Evolutionary conservation across 1,139 yeast genomes (phyloP), one percentile per base, ranked within the genome.

Genomic region (Lizanozyma gosingica): DNA sequence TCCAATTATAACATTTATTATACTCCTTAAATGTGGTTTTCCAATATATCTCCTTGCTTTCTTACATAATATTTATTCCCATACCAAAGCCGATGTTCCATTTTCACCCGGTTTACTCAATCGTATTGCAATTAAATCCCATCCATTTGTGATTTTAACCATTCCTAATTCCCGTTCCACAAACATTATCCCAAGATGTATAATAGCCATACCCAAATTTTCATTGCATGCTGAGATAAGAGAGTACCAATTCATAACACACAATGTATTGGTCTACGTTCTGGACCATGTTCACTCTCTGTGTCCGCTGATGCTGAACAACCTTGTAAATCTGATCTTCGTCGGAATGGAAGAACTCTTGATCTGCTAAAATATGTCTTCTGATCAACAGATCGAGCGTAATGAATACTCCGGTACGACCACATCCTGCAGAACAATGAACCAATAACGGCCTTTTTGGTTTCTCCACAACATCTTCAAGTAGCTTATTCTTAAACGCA

Each of bases 401-500:
- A 17, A 51, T 51, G 39, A 50, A 51, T 9, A 46, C 52, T 2
- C 54, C 55, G 1, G 55, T 51, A 33, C 55, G 45, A 3, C 55
- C 55, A 36, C 46, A 48, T 15, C 43, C 59, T 35, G 47, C 54
- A 37, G 47, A 54, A 39, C 45, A 56, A 40, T 42, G 50, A 22
- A 22, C 11, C 29, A 22, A 22, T 6, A 22, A 11, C 29, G 9
- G 29, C 0, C 58, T 45, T 14, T 51, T 45, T 4, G 39, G 38
- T 39, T 62, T 58, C 27, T 53, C 48, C 18, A 53, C 52, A 44
- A 56, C 45, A 29, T 45, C 47, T 16, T 43, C 43, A 18, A 46
- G 37, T 32, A 76, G 49, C 17, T 57, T 45, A 45, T 72, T 66
- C 52, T 83, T 83, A 39, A 73, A 57, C 1, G 64, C 53, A 36